These are phyloP conservation scores for Trichoderma erinaceum DNA, from an alignment of 495 filamentous ascomycete genomes.

Conservation along the genomic window DNA sequence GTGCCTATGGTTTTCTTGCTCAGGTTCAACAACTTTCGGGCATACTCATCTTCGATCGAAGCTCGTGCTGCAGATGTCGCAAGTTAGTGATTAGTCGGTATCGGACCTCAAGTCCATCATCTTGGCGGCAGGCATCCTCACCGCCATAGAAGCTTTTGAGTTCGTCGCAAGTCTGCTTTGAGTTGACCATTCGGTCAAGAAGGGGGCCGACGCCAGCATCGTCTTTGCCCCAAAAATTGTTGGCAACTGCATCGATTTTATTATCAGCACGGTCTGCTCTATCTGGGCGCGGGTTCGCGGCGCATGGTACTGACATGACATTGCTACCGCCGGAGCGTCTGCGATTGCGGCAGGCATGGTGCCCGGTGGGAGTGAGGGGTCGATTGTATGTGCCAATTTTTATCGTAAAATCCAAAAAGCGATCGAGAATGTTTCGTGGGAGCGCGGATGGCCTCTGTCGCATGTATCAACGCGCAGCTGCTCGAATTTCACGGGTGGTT, in stretches of 20 bases:
- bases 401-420: neutral
- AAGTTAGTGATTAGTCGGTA: neutral
- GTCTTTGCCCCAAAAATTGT: slow-evolving; percentile 99
- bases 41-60: slow-evolving; percentile 94
- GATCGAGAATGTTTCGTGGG: neutral
- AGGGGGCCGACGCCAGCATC: slow-evolving; percentile 92
- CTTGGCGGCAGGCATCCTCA: slow-evolving; percentile 31
- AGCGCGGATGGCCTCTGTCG: neutral
- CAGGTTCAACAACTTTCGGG: slow-evolving; percentile 81
- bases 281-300: neutral
- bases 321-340: slow-evolving; percentile 15
- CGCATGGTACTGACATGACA: slow-evolving; percentile 15
- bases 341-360: slow-evolving; percentile 15
- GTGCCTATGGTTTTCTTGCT: slow-evolving; percentile 86
- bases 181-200: slow-evolving; percentile 91
- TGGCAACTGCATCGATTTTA: slow-evolving; percentile 44
- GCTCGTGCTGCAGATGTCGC: slow-evolving; percentile 59
- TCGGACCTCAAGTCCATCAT: neutral
- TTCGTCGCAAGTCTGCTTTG: slow-evolving; percentile 94
- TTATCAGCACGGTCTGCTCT: slow-evolving; percentile 2
- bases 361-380: neutral
- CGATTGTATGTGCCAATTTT: neutral
- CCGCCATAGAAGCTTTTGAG: slow-evolving; percentile 85
- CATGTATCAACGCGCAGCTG: neutral
- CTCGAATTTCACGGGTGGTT: too few relatives aligned